phyloP scores from a whole-genome alignment of 1,284 basidiomycete species.

The Jaminaea rosea region DNA sequence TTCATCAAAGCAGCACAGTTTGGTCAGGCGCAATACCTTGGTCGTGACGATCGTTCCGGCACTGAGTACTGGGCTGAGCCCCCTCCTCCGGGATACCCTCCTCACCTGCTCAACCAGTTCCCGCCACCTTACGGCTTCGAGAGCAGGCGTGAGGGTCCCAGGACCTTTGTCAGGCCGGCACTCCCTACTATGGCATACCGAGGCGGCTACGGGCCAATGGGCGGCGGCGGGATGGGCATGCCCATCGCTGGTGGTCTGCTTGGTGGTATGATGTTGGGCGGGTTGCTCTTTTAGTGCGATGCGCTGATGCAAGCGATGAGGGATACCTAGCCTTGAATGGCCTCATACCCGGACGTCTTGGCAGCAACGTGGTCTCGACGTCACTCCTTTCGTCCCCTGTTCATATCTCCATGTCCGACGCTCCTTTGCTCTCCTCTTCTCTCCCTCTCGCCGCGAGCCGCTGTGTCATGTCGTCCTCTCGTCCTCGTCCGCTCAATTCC shows the following conservation, averaged over 20 bases:
- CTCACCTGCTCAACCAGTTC: slow-evolving; percentile 9
- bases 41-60: not conserved
- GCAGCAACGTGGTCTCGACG: too few relatives aligned
- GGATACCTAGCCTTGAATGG: too few relatives aligned
- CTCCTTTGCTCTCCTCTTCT: too few relatives aligned
- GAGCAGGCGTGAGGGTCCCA: not conserved
- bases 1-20: not conserved
- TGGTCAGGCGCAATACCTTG: not conserved
- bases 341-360: too few relatives aligned
- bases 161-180: not conserved
- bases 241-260: slow-evolving; percentile 11
- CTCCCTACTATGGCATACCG: not conserved
- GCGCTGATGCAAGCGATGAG: too few relatives aligned
- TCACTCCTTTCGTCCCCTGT: too few relatives aligned
- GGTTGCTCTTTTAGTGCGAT: slow-evolving; percentile 25
- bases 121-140: not conserved
- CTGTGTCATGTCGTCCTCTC: too few relatives aligned
- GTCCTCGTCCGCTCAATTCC: too few relatives aligned
- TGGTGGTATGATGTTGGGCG: slow-evolving; percentile 26
- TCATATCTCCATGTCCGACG: too few relatives aligned
- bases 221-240: not conserved
- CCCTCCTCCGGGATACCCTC: slow-evolving; percentile 5
- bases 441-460: too few relatives aligned
- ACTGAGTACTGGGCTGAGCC: slow-evolving; percentile 3
- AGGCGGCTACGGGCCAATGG: not conserved